Percentiles rank a stretch among this genome's conserved stretches.
Evolutionary conservation across 345 rosid genomes (phyloP).

Genomic region (Capsella bursapastoris): DNA sequence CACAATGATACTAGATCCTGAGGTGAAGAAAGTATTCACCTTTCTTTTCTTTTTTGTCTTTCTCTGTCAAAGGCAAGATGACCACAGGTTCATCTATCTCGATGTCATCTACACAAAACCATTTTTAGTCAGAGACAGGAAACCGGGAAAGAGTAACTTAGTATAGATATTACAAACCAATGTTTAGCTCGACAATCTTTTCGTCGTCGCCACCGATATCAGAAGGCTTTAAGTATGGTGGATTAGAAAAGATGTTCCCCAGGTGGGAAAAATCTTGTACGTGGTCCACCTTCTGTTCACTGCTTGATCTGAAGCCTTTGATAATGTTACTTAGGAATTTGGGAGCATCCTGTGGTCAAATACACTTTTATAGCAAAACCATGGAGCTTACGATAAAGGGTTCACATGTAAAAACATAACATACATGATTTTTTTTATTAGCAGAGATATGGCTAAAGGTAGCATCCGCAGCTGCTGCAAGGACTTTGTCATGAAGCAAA

Average conservation of each 20-base stretch:
- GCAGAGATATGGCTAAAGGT: conserved; percentile 51
- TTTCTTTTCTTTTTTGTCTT: conserved; percentile 49
- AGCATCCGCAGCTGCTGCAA: conserved; percentile 77
- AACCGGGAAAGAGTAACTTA: conserved; percentile 15
- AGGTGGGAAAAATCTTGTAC: conserved; percentile 59
- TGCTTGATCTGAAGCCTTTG: conserved; percentile 62
- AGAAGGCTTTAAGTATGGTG: conserved; percentile 70
- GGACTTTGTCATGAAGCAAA: conserved; percentile 71
- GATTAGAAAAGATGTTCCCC: conserved; percentile 64
- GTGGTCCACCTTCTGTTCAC: conserved; percentile 50
- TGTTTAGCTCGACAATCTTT: conserved; percentile 57
- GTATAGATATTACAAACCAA: conserved; percentile 58
- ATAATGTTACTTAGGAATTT: conserved; percentile 59
- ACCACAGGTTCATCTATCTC: conserved; percentile 61
- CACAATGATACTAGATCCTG: conserved; percentile 4
- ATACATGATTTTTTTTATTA: conserved; percentile 60
- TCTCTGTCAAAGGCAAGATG: conserved; percentile 49
- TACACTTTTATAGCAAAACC: conserved; percentile 34
- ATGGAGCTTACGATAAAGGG: conserved; percentile 8
- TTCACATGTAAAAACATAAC: conserved; percentile 30
- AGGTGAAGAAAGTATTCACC: conserved; percentile 45
- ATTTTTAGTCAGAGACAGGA: conserved; percentile 31
- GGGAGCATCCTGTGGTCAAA: conserved; percentile 57
- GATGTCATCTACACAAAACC: conserved; percentile 69
- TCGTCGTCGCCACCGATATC: conserved; percentile 41